Evolutionary conservation across 192 early-diverging fungal species (phyloP), one percentile per base, ranked within the genome.

Genomic region (Phycomyces blakesleeanus): DNA sequence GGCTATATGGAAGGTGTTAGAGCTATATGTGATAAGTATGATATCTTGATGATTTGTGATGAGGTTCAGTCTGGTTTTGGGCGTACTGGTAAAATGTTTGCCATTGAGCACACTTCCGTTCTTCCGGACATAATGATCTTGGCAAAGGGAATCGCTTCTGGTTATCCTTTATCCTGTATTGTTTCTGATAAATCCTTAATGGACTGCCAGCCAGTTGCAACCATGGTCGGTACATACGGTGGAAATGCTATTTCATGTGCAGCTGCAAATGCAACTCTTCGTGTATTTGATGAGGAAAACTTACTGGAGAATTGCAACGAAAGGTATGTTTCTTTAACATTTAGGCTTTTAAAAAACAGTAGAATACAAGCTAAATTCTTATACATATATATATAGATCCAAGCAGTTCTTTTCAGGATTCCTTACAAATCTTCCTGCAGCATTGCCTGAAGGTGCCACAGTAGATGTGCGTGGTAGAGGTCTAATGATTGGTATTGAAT

Each of bases 401-500:
- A 51, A 59, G 10, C 55, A 76, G 41, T n/a, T 68, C 7, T 69
- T 76, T 49, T 38, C 38, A 18, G 41, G 47, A 12, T 34, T 76
- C 3, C 55, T 37, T 12, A 37, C 24, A 34, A 57, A 56, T 9
- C n/a, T 76, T 14, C 71, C 74, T 12, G 27, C 47, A 11, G 3
- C 70, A 10, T 57, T 70, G 24, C 63, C 67, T 0, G n/a, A 57
- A 24, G 44, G 34, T 3, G 57, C 63, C 21, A 27, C 37, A 29
- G 47, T 74, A 14, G 69, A 76, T 55, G 66, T 76, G 51, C 75
- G 75, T 57, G 75, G 75, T 29, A 53, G 69, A 9, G 75, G 75
- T 51, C 38, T 76, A 14, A 76, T 76, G 75, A 65, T 76, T 66
- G 75, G 75, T 49, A 38, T 76, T 26, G 75, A 76, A 24, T 76